Percentiles rank a stretch among this genome's conserved stretches.
Conservation (phyloP, 2,329 filamentous ascomycete species). For the Aureobasidium lini region DNA sequence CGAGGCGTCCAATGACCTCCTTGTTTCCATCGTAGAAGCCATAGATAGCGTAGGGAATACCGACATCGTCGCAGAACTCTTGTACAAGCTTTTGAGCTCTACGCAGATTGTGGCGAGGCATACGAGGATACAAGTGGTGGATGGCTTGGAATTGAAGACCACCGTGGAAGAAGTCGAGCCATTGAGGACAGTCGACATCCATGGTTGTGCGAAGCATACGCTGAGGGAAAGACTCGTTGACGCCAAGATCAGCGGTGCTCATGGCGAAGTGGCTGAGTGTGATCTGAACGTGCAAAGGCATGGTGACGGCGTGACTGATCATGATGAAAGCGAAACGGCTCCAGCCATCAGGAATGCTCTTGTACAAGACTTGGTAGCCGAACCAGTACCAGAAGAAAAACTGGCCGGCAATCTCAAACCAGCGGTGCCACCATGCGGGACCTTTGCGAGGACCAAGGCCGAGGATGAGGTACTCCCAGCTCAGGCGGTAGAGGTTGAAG, state of each 20-base stretch:
- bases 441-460: conserved; percentile 50
- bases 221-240: conserved; percentile 79
- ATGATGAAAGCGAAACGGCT: conserved; percentile 59
- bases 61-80: conserved; percentile 74
- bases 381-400: conserved; percentile 60
- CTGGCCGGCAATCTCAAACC: conserved; percentile 57
- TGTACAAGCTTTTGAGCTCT: conserved; percentile 66
- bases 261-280: conserved; percentile 85
- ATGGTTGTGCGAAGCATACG: conserved; percentile 89
- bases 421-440: conserved; percentile 60
- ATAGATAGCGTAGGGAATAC: conserved; percentile 77
- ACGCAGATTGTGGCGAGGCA: conserved; percentile 79
- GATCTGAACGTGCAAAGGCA: conserved; percentile 81
- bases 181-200: conserved; percentile 81
- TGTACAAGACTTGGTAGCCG: conserved; percentile 58
- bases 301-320: conserved; percentile 71
- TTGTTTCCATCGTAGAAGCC: conserved; percentile 80
- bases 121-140: conserved; percentile 75
- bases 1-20: conserved; percentile 67
- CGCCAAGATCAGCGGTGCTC: conserved; percentile 80
- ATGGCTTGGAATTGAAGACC: conserved; percentile 86
- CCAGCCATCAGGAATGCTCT: conserved; percentile 50
- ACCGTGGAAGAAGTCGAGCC: conserved; percentile 85
- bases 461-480: conserved; percentile 57
- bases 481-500: conserved; percentile 65